Evolutionary conservation across 2,329 filamentous ascomycete species (phyloP).

Genomic region (Trichoderma endophyticum): DNA sequence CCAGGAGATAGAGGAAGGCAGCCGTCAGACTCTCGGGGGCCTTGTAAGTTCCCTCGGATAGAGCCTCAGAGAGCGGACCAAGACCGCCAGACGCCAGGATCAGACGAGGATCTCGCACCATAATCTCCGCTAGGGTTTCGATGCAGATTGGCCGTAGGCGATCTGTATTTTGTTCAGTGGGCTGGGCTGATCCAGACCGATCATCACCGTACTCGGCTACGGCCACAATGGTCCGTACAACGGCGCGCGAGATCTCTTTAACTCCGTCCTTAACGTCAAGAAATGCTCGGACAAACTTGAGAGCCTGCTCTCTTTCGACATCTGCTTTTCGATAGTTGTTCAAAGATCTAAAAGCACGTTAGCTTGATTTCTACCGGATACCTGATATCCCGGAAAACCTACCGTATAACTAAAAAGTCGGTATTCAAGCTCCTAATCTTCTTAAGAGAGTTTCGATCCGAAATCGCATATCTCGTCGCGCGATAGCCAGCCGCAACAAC

Average conservation of each 20-base stretch:
- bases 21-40: slow-evolving; percentile 84
- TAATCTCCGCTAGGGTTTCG: slow-evolving; percentile 86
- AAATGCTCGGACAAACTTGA: slow-evolving; percentile 95
- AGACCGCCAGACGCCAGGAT: slow-evolving; percentile 82
- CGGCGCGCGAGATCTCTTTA: slow-evolving; percentile 77
- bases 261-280: slow-evolving; percentile 93
- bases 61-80: slow-evolving; percentile 81
- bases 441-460: slow-evolving; percentile 82
- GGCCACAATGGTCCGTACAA: slow-evolving; percentile 85
- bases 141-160: slow-evolving; percentile 85
- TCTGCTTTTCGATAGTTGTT: slow-evolving; percentile 97
- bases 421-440: slow-evolving; percentile 86
- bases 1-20: slow-evolving; percentile 86
- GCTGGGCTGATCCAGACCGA: slow-evolving; percentile 70
- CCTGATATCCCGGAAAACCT: not conserved
- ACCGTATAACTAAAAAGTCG: slow-evolving; percentile 79
- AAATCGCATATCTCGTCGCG: slow-evolving; percentile 90
- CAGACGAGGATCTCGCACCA: slow-evolving; percentile 79
- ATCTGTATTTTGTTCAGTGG: slow-evolving; percentile 71
- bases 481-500: slow-evolving; percentile 93
- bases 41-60: slow-evolving; percentile 87
- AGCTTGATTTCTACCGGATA: not conserved
- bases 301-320: slow-evolving; percentile 90
- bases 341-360: slow-evolving; percentile 57
- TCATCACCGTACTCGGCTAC: slow-evolving; percentile 88